These are phyloP conservation scores for Alternaria alternata DNA, from an alignment of 2,329 filamentous ascomycete genomes.

Conservation along the genomic window DNA sequence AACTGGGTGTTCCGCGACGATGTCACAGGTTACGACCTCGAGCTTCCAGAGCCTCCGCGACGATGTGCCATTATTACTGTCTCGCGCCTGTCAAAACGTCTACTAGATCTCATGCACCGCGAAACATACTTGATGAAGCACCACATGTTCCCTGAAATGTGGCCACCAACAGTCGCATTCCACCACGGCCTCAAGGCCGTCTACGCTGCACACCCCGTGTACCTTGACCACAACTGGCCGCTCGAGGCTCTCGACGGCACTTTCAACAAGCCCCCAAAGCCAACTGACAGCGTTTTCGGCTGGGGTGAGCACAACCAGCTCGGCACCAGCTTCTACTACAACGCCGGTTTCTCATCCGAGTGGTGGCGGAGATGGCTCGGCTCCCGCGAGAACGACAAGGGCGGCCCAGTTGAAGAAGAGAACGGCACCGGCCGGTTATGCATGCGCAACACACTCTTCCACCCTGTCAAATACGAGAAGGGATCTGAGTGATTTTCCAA, in stretches of 20 bases:
- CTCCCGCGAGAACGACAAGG: slow-evolving; percentile 56
- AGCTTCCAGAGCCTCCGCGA: slow-evolving; percentile 68
- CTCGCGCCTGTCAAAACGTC: slow-evolving; percentile 73
- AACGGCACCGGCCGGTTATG: slow-evolving; percentile 58
- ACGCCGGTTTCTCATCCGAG: slow-evolving; percentile 57
- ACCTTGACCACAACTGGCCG: slow-evolving; percentile 77
- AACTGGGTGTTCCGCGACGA: slow-evolving; percentile 76
- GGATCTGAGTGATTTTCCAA: slow-evolving; percentile 44
- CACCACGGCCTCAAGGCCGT: slow-evolving; percentile 82
- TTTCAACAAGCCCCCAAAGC: slow-evolving; percentile 58
- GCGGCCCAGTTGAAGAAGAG: slow-evolving; percentile 53
- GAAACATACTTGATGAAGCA: slow-evolving; percentile 78
- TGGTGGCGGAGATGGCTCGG: slow-evolving; percentile 61
- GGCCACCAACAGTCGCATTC: slow-evolving; percentile 74
- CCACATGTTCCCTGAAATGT: slow-evolving; percentile 80
- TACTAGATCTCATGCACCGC: slow-evolving; percentile 79
- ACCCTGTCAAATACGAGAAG: slow-evolving; percentile 59
- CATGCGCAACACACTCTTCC: slow-evolving; percentile 55
- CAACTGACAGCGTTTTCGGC: slow-evolving; percentile 58
- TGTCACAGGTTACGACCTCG: slow-evolving; percentile 70
- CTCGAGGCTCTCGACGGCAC: slow-evolving; percentile 56
- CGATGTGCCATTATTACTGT: slow-evolving; percentile 82
- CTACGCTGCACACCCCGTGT: slow-evolving; percentile 80
- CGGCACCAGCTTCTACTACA: slow-evolving; percentile 61
- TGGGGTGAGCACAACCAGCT: slow-evolving; percentile 62